A percentile compares a stretch with the other conserved stretches of the same genome.
Conservation (phyloP, 2,329 filamentous ascomycete genomes). For the Neofusicoccum cordaticola region DNA sequence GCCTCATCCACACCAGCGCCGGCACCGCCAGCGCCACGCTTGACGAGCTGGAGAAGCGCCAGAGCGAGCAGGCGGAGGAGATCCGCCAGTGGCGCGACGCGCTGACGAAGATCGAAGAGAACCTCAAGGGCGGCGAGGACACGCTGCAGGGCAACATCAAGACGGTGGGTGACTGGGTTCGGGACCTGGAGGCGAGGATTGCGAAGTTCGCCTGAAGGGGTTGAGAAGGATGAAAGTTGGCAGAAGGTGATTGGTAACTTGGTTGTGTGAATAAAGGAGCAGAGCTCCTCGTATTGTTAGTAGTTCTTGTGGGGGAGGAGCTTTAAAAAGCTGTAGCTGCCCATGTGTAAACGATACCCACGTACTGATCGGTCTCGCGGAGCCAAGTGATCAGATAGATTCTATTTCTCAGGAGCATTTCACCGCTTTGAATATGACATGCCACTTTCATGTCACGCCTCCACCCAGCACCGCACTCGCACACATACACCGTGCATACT, state of each 20-base stretch:
- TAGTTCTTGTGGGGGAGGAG: background rate
- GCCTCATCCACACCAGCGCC: conserved; percentile 82
- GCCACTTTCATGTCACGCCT: no score
- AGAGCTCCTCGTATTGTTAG: background rate
- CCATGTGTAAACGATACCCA: conserved; percentile 13
- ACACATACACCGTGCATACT: no score
- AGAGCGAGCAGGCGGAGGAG: conserved; percentile 78
- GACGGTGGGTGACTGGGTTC: conserved; percentile 85
- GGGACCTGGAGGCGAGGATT: conserved; percentile 77
- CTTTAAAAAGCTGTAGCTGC: background rate
- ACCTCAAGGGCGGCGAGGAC: conserved; percentile 66
- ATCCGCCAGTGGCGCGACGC: conserved; percentile 84
- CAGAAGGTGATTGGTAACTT: no score
- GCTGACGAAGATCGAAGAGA: conserved; percentile 72
- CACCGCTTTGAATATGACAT: no score
- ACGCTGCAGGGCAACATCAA: conserved; percentile 77
- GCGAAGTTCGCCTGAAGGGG: conserved; percentile 34
- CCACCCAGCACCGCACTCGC: no score
- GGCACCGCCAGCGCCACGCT: conserved; percentile 76
- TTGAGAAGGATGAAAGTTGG: background rate
- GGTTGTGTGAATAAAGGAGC: background rate
- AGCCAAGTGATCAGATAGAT: no score
- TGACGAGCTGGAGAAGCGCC: conserved; percentile 72
- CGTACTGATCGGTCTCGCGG: background rate
- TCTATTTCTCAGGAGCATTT: background rate